Conservation (phyloP, 2,329 filamentous ascomycete species). For the Penicillium sp. region DNA sequence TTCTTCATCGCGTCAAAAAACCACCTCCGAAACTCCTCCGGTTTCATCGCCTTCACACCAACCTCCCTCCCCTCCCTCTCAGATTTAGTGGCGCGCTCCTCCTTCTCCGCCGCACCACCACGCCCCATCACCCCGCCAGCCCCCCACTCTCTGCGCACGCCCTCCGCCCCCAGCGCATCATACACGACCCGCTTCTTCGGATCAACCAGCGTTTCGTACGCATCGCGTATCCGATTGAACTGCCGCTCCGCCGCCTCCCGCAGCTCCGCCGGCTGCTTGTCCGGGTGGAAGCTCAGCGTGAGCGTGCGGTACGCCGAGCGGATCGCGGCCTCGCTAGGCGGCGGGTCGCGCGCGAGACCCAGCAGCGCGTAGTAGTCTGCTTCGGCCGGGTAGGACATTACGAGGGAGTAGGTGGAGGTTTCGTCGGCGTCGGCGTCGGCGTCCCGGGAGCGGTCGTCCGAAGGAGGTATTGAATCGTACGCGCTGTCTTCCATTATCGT, state of each 20-base stretch:
- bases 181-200: slow-evolving; percentile 49
- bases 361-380: slow-evolving; percentile 50
- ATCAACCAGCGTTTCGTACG: slow-evolving; percentile 49
- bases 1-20: slow-evolving; percentile 47
- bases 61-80: slow-evolving; percentile 37
- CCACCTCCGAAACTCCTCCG: slow-evolving; percentile 48
- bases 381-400: slow-evolving; percentile 38
- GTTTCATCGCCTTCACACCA: slow-evolving; percentile 43
- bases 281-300: slow-evolving; percentile 51
- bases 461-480: background rate
- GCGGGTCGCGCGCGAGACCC: slow-evolving; percentile 43
- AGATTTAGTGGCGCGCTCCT: slow-evolving; percentile 5
- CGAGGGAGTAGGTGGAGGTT: slow-evolving; percentile 30
- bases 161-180: slow-evolving; percentile 48
- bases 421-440: slow-evolving; percentile 18
- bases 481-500: background rate
- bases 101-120: slow-evolving; percentile 35
- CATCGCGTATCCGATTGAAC: slow-evolving; percentile 46
- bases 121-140: slow-evolving; percentile 37
- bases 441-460: background rate
- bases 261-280: slow-evolving; percentile 48
- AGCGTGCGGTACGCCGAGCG: slow-evolving; percentile 50
- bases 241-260: slow-evolving; percentile 43
- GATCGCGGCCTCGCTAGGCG: slow-evolving; percentile 47
- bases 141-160: slow-evolving; percentile 46